A percentile compares a stretch with the other conserved stretches of the same genome.
Evolutionary conservation across 2,329 filamentous ascomycete species (phyloP).

Genomic region (Cladosporium sp.): DNA sequence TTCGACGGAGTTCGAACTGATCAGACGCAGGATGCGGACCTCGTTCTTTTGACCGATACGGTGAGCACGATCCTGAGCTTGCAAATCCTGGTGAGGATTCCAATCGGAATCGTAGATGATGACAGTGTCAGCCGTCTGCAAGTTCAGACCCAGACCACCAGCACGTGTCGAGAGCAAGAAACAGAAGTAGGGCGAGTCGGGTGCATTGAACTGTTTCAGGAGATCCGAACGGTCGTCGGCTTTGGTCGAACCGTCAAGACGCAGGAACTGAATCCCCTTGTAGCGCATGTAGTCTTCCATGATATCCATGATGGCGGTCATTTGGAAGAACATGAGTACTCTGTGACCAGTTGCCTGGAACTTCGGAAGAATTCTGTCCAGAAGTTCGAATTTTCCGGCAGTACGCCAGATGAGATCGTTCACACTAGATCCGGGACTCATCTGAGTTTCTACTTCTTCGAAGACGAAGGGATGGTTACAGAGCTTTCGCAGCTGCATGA

Average conservation of each 20-base stretch:
- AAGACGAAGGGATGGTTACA: conserved; percentile 99
- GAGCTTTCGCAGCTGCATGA: conserved; percentile 97
- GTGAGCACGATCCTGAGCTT: conserved; percentile 98
- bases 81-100: conserved; percentile 98
- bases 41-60: conserved; percentile 99
- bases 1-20: conserved; percentile 94
- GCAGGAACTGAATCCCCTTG: conserved; percentile 77
- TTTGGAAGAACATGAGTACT: conserved; percentile 99
- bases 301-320: conserved; percentile 99
- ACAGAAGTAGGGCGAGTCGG: conserved; percentile 89
- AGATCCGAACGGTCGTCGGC: conserved; percentile 94
- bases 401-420: conserved; percentile 96
- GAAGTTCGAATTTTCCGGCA: conserved; percentile 91
- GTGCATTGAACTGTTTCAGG: conserved; percentile 81
- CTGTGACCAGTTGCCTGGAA: conserved; percentile 88
- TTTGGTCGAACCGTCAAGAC: conserved; percentile 94
- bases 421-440: conserved; percentile 83
- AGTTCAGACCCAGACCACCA: conserved; percentile 92
- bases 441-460: conserved; percentile 94
- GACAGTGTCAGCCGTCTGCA: conserved; percentile 97
- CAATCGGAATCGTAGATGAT: conserved; percentile 99
- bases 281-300: conserved; percentile 97
- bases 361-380: conserved; percentile 89
- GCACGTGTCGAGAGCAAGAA: conserved; percentile 98
- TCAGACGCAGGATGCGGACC: conserved; percentile 90